Percentiles rank a stretch among this genome's conserved stretches.
phyloP scores from a whole-genome alignment of 2,329 filamentous ascomycete genomes.

The Lasiodiplodia citricola region DNA sequence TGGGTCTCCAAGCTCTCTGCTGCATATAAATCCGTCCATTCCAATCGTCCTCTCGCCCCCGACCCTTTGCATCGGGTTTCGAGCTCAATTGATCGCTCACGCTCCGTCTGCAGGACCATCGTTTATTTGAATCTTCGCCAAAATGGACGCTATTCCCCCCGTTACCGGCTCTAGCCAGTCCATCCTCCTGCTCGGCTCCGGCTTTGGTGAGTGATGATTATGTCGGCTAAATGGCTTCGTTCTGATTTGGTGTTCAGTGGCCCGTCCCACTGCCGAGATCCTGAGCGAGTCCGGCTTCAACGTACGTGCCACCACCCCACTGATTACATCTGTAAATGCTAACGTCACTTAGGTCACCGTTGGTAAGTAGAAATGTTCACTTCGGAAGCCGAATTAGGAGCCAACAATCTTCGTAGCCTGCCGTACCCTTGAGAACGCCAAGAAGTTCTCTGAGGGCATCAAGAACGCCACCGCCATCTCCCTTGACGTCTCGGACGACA shows the following conservation, averaged over 20 bases:
- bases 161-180: conserved; percentile 34
- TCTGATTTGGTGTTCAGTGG: conserved; percentile 38
- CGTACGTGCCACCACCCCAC: conserved; percentile 39
- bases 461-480: conserved; percentile 76
- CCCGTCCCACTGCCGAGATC: conserved; percentile 64
- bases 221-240: neutral
- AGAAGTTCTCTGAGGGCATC: conserved; percentile 74
- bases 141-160: conserved; percentile 22
- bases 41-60: neutral
- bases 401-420: conserved; percentile 63
- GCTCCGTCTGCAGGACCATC: neutral
- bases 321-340: neutral
- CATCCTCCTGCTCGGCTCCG: conserved; percentile 46
- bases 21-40: neutral
- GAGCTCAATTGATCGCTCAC: conserved; percentile 16
- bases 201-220: conserved; percentile 37
- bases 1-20: neutral
- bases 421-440: conserved; percentile 76
- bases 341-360: conserved; percentile 48
- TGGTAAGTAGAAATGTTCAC: conserved; percentile 45
- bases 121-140: conserved; percentile 4
- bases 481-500: conserved; percentile 79
- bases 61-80: neutral
- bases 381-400: neutral
- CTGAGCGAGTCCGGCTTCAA: conserved; percentile 62